Evolutionary conservation across 148 eudicot species (phyloP).

Genomic region (Persicaria tinctoria): DNA sequence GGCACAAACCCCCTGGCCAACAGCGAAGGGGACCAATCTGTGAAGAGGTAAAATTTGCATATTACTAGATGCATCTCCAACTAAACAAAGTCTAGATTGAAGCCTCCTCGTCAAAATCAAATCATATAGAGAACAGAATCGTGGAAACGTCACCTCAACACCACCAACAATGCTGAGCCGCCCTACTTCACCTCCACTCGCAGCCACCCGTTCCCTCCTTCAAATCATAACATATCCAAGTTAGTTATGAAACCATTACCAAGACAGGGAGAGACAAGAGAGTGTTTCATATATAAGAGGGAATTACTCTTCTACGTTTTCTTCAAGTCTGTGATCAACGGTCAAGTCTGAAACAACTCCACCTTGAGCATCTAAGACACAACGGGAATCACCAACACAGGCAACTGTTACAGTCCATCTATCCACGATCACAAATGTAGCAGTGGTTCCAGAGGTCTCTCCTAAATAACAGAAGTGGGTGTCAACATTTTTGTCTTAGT

Average conservation of each 20-base stretch:
- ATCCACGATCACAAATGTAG: constrained; percentile 74
- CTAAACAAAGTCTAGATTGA: too few relatives aligned
- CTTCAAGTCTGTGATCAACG: constrained; percentile 89
- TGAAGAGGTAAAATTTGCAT: neutral
- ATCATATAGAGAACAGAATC: neutral
- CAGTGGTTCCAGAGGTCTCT: constrained; percentile 90
- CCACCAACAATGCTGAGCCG: constrained; percentile 73
- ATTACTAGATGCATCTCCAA: too few relatives aligned
- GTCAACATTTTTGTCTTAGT: neutral
- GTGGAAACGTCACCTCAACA: constrained; percentile 45
- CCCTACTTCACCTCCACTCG: constrained; percentile 90
- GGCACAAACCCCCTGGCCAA: constrained; percentile 98
- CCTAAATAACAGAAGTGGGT: constrained; percentile 25
- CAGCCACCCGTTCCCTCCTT: constrained; percentile 75
- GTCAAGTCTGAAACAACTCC: constrained; percentile 55
- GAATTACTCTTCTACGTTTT: constrained; percentile 67
- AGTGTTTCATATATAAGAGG: neutral
- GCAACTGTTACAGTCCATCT: constrained; percentile 90
- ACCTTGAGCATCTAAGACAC: constrained; percentile 75
- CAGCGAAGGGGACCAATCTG: constrained; percentile 91
- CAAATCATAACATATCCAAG: constrained; percentile 12
- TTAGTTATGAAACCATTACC: neutral
- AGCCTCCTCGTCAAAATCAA: too few relatives aligned
- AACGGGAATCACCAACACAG: constrained; percentile 88
- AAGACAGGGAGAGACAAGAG: neutral